Conservation (phyloP, 345 rosid genomes). For the Aegle marmelos region DNA sequence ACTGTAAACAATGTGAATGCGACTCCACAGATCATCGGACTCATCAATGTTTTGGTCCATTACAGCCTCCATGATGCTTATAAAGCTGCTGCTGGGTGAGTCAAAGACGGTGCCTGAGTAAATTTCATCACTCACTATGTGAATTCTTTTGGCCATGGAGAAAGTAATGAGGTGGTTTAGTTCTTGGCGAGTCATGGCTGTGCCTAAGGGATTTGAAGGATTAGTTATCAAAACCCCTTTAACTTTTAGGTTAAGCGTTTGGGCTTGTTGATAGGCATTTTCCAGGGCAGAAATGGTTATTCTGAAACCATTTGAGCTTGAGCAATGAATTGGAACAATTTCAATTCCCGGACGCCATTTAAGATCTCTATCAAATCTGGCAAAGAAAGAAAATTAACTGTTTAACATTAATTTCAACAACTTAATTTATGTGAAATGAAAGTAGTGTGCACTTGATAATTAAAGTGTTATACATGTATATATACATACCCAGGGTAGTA, state of each 20-base stretch:
- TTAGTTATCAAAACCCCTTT: constrained; percentile 77
- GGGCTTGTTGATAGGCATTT: constrained; percentile 59
- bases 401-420: not conserved
- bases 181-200: constrained; percentile 56
- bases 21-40: constrained; percentile 28
- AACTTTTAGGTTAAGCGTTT: constrained; percentile 45
- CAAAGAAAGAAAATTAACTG: not conserved
- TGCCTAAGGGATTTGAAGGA: constrained; percentile 91
- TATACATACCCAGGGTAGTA: constrained; percentile 76
- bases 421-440: not conserved
- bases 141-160: constrained; percentile 40
- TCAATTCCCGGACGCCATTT: constrained; percentile 72
- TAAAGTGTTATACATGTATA: not conserved
- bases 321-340: constrained; percentile 57
- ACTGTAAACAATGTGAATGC: constrained; percentile 74
- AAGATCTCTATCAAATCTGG: constrained; percentile 80
- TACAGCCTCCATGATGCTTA: constrained; percentile 53
- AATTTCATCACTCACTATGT: constrained; percentile 79
- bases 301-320: constrained; percentile 53
- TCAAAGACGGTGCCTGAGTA: constrained; percentile 72
- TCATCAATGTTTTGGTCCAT: constrained; percentile 29
- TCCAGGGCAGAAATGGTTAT: constrained; percentile 58
- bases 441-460: not conserved
- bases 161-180: constrained; percentile 54
- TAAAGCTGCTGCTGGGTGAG: constrained; percentile 36